Evolutionary conservation across 495 filamentous ascomycete genomes (phyloP).

Genomic region (Hypoxylon perforatum): DNA sequence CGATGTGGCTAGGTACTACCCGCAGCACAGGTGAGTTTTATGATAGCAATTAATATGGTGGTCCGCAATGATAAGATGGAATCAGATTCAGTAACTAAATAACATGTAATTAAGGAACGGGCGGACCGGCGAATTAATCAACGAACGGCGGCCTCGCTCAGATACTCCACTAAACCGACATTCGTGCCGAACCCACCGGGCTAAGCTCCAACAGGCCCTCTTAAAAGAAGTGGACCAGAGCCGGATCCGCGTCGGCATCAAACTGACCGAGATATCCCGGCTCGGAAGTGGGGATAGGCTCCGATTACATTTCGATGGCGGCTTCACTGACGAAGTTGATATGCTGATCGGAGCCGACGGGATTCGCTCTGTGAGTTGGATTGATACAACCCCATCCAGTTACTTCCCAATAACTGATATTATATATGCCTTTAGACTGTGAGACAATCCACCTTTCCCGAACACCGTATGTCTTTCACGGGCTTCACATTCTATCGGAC

Average conservation of each 20-base stretch:
- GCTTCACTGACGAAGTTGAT: constrained; percentile 37
- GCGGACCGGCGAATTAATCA: constrained; percentile 26
- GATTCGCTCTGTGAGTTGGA: constrained; percentile 38
- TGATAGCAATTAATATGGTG: neutral
- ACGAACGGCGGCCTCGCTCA: constrained; percentile 15
- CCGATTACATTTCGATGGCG: constrained; percentile 39
- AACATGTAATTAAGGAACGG: constrained; percentile 32
- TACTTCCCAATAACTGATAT: neutral
- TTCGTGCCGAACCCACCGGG: constrained; percentile 36
- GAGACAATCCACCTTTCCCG: constrained; percentile 40
- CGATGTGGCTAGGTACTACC: constrained; percentile 27
- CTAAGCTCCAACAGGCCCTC: constrained; percentile 44
- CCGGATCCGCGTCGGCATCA: constrained; percentile 24
- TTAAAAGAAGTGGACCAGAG: constrained; percentile 34
- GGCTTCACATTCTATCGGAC: constrained; percentile 42
- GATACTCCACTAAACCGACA: constrained; percentile 26
- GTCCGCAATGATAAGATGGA: neutral
- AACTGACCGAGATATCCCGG: constrained; percentile 8
- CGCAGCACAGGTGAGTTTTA: constrained; percentile 37
- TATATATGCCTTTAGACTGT: constrained; percentile 26
- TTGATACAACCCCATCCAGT: neutral
- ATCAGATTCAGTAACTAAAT: no score
- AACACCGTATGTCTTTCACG: constrained; percentile 38
- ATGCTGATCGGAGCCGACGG: constrained; percentile 46
- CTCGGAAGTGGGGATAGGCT: constrained; percentile 9